A percentile compares a stretch with the other conserved stretches of the same genome.
phyloP scores from a whole-genome alignment of 805 yeast species.

The Cyberlindnera maritima region DNA sequence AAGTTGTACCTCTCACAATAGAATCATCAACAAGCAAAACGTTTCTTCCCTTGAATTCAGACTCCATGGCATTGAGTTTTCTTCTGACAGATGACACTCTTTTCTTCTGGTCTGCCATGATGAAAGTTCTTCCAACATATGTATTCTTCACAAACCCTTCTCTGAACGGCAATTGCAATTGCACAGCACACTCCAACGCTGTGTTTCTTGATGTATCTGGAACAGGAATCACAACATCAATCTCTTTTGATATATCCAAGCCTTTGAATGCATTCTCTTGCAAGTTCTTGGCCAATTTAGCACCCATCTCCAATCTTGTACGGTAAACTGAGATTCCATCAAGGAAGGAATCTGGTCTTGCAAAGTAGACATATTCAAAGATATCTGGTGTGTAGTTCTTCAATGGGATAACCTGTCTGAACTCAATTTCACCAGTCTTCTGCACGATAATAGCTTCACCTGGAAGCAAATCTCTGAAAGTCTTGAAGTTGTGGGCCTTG shows the following conservation, averaged over 20 bases:
- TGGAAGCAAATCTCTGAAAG: constrained; percentile 80
- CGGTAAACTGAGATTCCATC: constrained; percentile 97
- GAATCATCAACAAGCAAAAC: constrained; percentile 95
- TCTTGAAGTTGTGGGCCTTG: constrained; percentile 83
- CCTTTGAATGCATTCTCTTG: constrained; percentile 37
- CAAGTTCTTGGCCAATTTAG: constrained; percentile 76
- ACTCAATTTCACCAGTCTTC: constrained; percentile 73
- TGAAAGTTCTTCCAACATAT: constrained; percentile 96
- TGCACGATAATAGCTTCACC: constrained; percentile 97
- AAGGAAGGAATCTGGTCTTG: constrained; percentile 92
- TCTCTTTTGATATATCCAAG: constrained; percentile 48
- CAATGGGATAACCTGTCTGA: constrained; percentile 80
- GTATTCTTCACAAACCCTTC: constrained; percentile 97
- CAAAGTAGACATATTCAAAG: constrained; percentile 96
- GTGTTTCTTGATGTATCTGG: constrained; percentile 98
- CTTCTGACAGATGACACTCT: constrained; percentile 91
- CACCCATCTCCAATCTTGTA: constrained; percentile 92
- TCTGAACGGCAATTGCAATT: constrained; percentile 78
- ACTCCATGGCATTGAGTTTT: constrained; percentile 93
- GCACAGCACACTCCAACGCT: constrained; percentile 87
- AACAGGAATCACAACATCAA: constrained; percentile 96
- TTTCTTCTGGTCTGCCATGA: constrained; percentile 97
- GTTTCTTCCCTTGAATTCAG: constrained; percentile 80
- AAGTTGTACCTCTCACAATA: constrained; percentile 96
- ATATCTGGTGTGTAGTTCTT: constrained; percentile 88